Evolutionary conservation across 2,329 filamentous ascomycete genomes (phyloP).

Genomic region (Metarhizium robertsii): DNA sequence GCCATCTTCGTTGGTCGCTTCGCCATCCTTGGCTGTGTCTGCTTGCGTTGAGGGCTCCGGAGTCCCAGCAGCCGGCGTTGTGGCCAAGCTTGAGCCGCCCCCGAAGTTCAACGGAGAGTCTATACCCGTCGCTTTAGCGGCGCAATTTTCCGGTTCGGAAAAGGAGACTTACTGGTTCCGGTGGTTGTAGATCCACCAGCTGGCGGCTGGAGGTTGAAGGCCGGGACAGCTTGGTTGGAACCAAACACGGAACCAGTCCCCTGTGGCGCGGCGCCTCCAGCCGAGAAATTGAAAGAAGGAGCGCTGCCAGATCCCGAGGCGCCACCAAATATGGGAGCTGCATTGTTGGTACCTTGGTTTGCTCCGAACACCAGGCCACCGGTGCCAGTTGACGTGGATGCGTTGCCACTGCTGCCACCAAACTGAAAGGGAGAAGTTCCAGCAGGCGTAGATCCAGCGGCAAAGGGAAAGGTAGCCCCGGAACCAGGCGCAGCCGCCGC

Average conservation of each 20-base stretch:
- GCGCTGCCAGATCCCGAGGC: constrained; percentile 18
- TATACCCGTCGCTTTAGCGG: constrained; percentile 38
- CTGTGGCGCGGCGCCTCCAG: constrained; percentile 19
- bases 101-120: constrained; percentile 48
- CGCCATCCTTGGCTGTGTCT: constrained; percentile 29
- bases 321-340: constrained; percentile 22
- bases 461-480: constrained; percentile 29
- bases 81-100: constrained; percentile 51
- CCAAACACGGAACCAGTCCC: constrained; percentile 22
- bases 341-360: constrained; percentile 12
- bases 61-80: constrained; percentile 48
- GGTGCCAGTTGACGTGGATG: constrained; percentile 12
- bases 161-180: constrained; percentile 36
- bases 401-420: constrained; percentile 17
- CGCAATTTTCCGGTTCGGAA: constrained; percentile 31
- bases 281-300: constrained; percentile 30
- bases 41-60: constrained; percentile 44
- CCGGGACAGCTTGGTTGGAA: constrained; percentile 23
- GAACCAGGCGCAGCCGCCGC: constrained; percentile 14
- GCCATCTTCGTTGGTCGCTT: constrained; percentile 38
- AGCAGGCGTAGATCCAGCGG: constrained; percentile 18
- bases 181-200: constrained; percentile 34
- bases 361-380: constrained; percentile 17
- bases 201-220: constrained; percentile 32
- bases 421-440: constrained; percentile 28